phyloP scores from a whole-genome alignment of 208 protist species.

The Crithidia bombi region DNA sequence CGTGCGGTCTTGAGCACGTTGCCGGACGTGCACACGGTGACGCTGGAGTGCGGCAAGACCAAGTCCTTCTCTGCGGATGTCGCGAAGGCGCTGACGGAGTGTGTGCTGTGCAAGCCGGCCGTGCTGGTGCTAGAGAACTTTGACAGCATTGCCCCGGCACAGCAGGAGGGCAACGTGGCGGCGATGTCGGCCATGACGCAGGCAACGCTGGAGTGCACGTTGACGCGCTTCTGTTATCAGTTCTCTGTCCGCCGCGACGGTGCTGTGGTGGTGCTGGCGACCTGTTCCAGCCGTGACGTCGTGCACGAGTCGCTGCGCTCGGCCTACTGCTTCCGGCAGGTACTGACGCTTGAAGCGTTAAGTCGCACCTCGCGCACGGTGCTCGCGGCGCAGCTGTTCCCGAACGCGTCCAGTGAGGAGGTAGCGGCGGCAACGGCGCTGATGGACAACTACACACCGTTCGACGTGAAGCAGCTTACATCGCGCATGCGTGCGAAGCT shows the following conservation, averaged over 20 bases:
- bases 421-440: slow-evolving; percentile 46
- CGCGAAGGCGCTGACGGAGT: slow-evolving; percentile 56
- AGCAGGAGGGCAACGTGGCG: slow-evolving; percentile 69
- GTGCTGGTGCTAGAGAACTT: slow-evolving; percentile 90
- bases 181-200: slow-evolving; percentile 67
- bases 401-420: slow-evolving; percentile 31
- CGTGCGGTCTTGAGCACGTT: slow-evolving; percentile 49
- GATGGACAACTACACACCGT: slow-evolving; percentile 92
- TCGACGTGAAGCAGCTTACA: slow-evolving; percentile 73
- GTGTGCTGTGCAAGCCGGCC: slow-evolving; percentile 76
- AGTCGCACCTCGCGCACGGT: slow-evolving; percentile 47
- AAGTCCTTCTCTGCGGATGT: slow-evolving; percentile 56
- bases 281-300: slow-evolving; percentile 63
- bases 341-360: slow-evolving; percentile 68
- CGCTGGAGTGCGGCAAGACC: slow-evolving; percentile 63
- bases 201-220: slow-evolving; percentile 58
- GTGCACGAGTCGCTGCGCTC: slow-evolving; percentile 72
- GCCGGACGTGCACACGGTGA: slow-evolving; percentile 51
- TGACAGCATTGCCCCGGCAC: slow-evolving; percentile 75
- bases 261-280: slow-evolving; percentile 75
- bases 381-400: slow-evolving; percentile 70
- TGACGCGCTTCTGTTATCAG: slow-evolving; percentile 54
- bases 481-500: slow-evolving; percentile 43
- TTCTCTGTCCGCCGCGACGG: slow-evolving; percentile 28
- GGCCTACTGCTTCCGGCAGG: slow-evolving; percentile 64